A percentile compares a stretch with the other conserved stretches of the same genome.
phyloP scores from a whole-genome alignment of 2,329 filamentous ascomycete species.

The Colletotrichum endophyticum region DNA sequence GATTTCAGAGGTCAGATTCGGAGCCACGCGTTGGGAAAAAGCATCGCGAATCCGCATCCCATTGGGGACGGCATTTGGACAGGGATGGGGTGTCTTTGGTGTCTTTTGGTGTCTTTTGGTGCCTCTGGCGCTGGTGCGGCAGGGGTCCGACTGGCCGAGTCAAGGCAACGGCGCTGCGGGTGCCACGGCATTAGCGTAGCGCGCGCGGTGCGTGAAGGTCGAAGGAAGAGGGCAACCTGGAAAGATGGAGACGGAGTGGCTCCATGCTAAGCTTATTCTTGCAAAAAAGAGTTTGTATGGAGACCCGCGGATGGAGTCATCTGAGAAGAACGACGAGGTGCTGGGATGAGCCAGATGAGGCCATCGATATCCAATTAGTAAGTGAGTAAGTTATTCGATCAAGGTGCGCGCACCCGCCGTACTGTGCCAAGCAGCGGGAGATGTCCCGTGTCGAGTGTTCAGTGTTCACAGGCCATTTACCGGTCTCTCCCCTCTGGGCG shows the following conservation, averaged over 20 bases:
- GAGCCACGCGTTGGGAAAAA: background rate
- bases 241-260: background rate
- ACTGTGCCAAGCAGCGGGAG: background rate
- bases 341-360: background rate
- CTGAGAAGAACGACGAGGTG: background rate
- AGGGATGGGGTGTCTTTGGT: background rate
- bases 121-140: background rate
- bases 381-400: background rate
- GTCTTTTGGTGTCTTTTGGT: background rate
- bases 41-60: background rate
- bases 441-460: background rate
- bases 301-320: background rate
- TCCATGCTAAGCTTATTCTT: background rate
- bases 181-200: conserved; percentile 3
- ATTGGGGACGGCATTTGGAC: background rate
- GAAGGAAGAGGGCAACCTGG: background rate
- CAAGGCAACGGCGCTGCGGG: conserved; percentile 10
- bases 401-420: background rate
- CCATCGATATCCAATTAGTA: background rate
- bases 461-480: background rate
- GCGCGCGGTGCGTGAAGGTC: background rate
- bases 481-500: background rate
- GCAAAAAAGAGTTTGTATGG: background rate
- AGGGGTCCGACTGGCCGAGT: conserved; percentile 1
- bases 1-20: background rate